phyloP scores from a whole-genome alignment of 2,329 filamentous ascomycete species.

The Trichoderma endophyticum region DNA sequence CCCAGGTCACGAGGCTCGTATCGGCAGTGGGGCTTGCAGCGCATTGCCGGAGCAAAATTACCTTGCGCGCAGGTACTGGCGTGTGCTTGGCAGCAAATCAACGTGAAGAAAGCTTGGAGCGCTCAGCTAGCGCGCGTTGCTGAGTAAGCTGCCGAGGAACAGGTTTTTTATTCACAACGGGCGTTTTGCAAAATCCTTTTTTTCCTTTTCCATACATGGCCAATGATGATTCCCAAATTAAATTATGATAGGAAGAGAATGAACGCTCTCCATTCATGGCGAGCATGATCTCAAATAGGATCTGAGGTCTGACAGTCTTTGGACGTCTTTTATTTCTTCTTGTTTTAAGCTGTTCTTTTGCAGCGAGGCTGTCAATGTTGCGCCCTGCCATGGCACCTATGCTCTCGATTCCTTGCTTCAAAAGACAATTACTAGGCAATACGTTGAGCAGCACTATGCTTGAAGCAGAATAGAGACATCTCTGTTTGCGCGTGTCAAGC shows the following conservation, averaged over 20 bases:
- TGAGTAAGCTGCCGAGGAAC: conserved; percentile 30
- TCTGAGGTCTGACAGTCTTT: conserved; percentile 52
- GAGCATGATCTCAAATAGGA: conserved; percentile 61
- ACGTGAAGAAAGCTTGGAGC: background rate
- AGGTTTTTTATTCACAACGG: conserved; percentile 21
- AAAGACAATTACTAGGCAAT: too few species aligned
- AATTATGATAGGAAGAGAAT: conserved; percentile 68
- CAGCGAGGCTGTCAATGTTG: background rate
- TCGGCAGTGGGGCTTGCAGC: background rate
- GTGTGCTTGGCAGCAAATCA: background rate
- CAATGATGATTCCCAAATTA: conserved; percentile 59
- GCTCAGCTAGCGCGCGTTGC: background rate
- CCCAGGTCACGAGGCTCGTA: conserved; percentile 6
- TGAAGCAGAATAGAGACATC: background rate
- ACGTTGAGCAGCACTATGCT: too few species aligned
- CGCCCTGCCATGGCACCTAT: background rate
- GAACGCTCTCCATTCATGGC: conserved; percentile 49
- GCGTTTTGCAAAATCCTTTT: conserved; percentile 16
- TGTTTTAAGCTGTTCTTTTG: background rate
- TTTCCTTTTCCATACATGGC: conserved; percentile 39
- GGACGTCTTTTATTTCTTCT: background rate
- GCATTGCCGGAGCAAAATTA: background rate
- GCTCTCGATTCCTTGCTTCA: background rate
- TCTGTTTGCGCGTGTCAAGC: background rate
- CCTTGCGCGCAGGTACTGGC: conserved; percentile 1